Percentiles rank a stretch among this genome's conserved stretches.
phyloP scores from a whole-genome alignment of 1,139 yeast species.

The Taphrina deformans region DNA sequence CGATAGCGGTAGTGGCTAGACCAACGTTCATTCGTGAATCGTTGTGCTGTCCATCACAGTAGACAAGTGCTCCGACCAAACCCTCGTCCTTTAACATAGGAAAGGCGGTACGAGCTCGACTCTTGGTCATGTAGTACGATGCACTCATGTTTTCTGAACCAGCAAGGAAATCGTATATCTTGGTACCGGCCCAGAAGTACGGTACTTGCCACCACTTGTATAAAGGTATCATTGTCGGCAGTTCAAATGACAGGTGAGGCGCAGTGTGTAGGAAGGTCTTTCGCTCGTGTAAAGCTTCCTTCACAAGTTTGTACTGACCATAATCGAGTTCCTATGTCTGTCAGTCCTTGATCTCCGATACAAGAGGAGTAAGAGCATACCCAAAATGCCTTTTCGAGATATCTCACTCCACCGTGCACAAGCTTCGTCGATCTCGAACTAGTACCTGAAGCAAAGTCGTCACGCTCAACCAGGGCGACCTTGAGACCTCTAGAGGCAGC shows the following conservation, averaged over 20 bases:
- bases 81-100: conserved; percentile 82
- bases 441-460: conserved; percentile 89
- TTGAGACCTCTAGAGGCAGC: conserved; percentile 88
- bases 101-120: conserved; percentile 70
- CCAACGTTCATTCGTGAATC: conserved; percentile 89
- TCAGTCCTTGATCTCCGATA: neutral
- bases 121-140: conserved; percentile 70
- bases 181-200: conserved; percentile 87
- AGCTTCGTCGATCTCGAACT: conserved; percentile 94
- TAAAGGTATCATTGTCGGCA: conserved; percentile 93
- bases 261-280: conserved; percentile 87
- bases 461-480: conserved; percentile 81
- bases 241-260: conserved; percentile 81
- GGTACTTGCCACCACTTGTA: conserved; percentile 93
- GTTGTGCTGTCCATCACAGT: conserved; percentile 93
- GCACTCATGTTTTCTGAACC: conserved; percentile 81
- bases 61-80: conserved; percentile 86
- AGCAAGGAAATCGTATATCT: conserved; percentile 90
- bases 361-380: conserved; percentile 41
- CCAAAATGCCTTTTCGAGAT: conserved; percentile 82
- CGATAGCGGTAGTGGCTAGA: conserved; percentile 79
- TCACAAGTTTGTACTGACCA: conserved; percentile 86
- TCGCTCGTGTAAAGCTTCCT: conserved; percentile 91
- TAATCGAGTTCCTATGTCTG: conserved; percentile 59
- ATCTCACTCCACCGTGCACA: conserved; percentile 97